A percentile compares a stretch with the other conserved stretches of the same genome.
Evolutionary conservation across 768 basidiomycete species (phyloP).

Genomic region (Lanmaoa rubissima): DNA sequence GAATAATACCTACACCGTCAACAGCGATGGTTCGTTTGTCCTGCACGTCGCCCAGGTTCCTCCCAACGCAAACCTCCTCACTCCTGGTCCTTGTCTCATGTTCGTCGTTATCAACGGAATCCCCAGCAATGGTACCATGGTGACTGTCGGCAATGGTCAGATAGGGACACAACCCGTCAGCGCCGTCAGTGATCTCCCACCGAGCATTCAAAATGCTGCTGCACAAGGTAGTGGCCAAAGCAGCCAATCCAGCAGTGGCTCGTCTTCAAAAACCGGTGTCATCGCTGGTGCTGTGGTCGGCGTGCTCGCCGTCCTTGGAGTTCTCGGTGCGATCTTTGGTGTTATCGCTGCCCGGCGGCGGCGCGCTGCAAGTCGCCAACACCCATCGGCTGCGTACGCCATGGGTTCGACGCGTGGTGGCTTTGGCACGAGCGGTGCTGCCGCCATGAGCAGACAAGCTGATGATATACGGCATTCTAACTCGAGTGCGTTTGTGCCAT

Average conservation of each 20-base stretch:
- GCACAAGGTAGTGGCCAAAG: slow-evolving; percentile 35
- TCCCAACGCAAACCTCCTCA: slow-evolving; percentile 82
- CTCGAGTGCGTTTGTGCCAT: slow-evolving; percentile 70
- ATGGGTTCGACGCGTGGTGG: slow-evolving; percentile 36
- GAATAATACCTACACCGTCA: slow-evolving; percentile 82
- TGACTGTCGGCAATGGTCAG: slow-evolving; percentile 78
- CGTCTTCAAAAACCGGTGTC: slow-evolving; percentile 24
- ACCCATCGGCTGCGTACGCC: slow-evolving; percentile 37
- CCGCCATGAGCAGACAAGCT: slow-evolving; percentile 22
- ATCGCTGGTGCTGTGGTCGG: slow-evolving; percentile 34
- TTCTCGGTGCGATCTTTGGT: slow-evolving; percentile 38
- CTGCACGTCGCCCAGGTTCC: slow-evolving; percentile 83
- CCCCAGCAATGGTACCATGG: slow-evolving; percentile 73
- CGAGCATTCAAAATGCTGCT: slow-evolving; percentile 42
- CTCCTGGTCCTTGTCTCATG: slow-evolving; percentile 85
- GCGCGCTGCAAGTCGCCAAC: slow-evolving; percentile 37
- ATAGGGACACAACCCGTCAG: slow-evolving; percentile 65
- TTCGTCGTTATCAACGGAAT: slow-evolving; percentile 85
- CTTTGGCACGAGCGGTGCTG: slow-evolving; percentile 22
- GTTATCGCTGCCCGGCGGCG: slow-evolving; percentile 51
- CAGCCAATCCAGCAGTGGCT: slow-evolving; percentile 14
- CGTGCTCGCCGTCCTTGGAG: slow-evolving; percentile 26
- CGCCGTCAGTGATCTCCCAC: slow-evolving; percentile 18
- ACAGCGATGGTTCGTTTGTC: slow-evolving; percentile 68
- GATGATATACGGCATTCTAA: slow-evolving; percentile 46